These are phyloP conservation scores for Discostella stelligeroides DNA, from an alignment of 108 stramenopile genomes.

Conservation along the genomic window DNA sequence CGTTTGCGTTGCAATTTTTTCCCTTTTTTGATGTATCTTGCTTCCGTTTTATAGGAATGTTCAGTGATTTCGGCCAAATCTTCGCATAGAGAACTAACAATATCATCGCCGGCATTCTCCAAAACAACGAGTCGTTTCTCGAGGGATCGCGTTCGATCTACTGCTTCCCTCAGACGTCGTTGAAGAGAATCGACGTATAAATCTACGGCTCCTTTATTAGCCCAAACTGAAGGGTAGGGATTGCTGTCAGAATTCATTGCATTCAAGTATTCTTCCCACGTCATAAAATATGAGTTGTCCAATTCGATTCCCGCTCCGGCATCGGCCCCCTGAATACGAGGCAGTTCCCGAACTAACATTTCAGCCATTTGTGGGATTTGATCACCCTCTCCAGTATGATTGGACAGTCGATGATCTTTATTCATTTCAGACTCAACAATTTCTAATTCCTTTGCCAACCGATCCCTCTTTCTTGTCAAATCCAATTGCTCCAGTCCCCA, in stretches of 20 bases:
- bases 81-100: slow-evolving; percentile 49
- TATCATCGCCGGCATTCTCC: slow-evolving; percentile 53
- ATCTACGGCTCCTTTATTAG: slow-evolving; percentile 26
- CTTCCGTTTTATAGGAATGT: slow-evolving; percentile 47
- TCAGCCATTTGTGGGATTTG: slow-evolving; percentile 23
- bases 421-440: slow-evolving; percentile 50
- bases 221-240: slow-evolving; percentile 37
- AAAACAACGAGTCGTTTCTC: slow-evolving; percentile 46
- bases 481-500: slow-evolving; percentile 45
- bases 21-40: slow-evolving; percentile 44
- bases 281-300: slow-evolving; percentile 15
- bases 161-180: slow-evolving; percentile 33
- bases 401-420: slow-evolving; percentile 31
- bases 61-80: slow-evolving; percentile 47
- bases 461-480: slow-evolving; percentile 46
- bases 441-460: slow-evolving; percentile 41
- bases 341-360: slow-evolving; percentile 36
- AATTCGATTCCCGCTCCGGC: slow-evolving; percentile 35
- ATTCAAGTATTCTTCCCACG: slow-evolving; percentile 37
- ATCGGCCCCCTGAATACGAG: slow-evolving; percentile 20
- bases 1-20: slow-evolving; percentile 38
- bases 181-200: slow-evolving; percentile 30
- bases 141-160: slow-evolving; percentile 37
- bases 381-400: slow-evolving; percentile 21
- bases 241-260: slow-evolving; percentile 9